A percentile compares a stretch with the other conserved stretches of the same genome.
Evolutionary conservation across 2,329 filamentous ascomycete species (phyloP).

Genomic region (Penicillium sp.): DNA sequence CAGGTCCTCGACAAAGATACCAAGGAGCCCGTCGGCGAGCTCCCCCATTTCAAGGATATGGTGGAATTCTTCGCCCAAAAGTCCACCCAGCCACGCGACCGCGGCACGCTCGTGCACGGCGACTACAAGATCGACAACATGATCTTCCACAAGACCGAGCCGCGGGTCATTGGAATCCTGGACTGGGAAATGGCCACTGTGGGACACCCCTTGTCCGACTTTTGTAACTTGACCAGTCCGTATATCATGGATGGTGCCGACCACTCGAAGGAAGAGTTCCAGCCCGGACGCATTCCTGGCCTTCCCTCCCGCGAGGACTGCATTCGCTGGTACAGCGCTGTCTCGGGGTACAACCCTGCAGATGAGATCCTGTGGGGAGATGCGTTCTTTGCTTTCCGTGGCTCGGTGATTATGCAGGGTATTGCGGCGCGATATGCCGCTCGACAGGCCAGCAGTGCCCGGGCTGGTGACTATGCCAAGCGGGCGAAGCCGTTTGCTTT

Average conservation of each 20-base stretch:
- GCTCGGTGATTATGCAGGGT: constrained; percentile 73
- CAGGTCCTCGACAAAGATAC: constrained; percentile 75
- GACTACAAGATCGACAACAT: constrained; percentile 96
- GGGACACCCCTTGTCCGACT: constrained; percentile 90
- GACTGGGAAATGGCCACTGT: constrained; percentile 99
- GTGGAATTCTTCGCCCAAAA: constrained; percentile 74
- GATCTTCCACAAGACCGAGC: constrained; percentile 85
- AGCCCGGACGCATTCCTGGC: constrained; percentile 65
- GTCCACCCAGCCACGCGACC: constrained; percentile 71
- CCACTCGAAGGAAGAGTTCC: constrained; percentile 54
- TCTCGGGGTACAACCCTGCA: constrained; percentile 70
- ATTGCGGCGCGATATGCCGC: constrained; percentile 86
- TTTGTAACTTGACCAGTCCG: constrained; percentile 70
- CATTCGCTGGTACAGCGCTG: constrained; percentile 66
- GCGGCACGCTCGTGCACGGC: constrained; percentile 81
- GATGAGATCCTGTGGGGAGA: constrained; percentile 63
- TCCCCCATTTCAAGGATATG: constrained; percentile 82
- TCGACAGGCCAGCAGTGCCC: constrained; percentile 84
- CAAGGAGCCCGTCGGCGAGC: constrained; percentile 71
- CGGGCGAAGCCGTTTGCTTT: constrained; percentile 73
- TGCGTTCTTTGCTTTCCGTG: constrained; percentile 63
- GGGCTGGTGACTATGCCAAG: constrained; percentile 71
- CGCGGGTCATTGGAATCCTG: constrained; percentile 85
- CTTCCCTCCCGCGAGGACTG: constrained; percentile 63
- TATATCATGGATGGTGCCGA: constrained; percentile 40